Evolutionary conservation across 805 yeast species (phyloP), one percentile per base, ranked within the genome.

Genomic region (Ogataea thermomethanolica): DNA sequence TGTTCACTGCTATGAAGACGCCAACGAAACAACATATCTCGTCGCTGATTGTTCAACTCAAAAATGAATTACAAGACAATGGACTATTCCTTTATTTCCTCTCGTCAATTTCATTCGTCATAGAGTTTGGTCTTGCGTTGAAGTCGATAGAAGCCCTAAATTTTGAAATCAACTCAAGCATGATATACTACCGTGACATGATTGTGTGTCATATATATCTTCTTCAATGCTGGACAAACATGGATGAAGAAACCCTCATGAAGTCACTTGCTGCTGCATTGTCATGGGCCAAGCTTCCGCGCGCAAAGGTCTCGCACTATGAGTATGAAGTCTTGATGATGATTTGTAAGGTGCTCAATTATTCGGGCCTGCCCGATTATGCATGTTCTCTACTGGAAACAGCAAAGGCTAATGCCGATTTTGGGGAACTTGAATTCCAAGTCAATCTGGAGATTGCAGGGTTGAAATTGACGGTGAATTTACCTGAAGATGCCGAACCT

Each of bases 241-340:
- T 41, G 29, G 39, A 45, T 23, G 47, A 48, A 23, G 28, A 17
- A 7, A 17, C 27, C 7, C 25, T 51, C 24, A 25, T 32, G 29
- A 42, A 46, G 10, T 39, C 53, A 1, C 32, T 45, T 15, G 37
- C 38, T 7, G 41, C 37, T 4, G 22, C 43, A 6, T 12, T 33
- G 4, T 14, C 29, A 3, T 51, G 53, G 53, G 34, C 35, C 6
- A 24, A 29, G 7, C 11, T 20, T 1, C 14, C 14, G 11, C 23
- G 29, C 14, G 29, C 32, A 12, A 10, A 17, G 7, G 39, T 60
- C 14, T 34, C 49, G 6, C 33, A 41, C 0, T 57, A 56, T 44
- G 75, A 71, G 39, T 35, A 47, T 17, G 57, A 57, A 4, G 57
- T 72, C 11, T 33, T 67, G 14, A 32, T 37, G 11, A 44, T 46